A percentile compares a stretch with the other conserved stretches of the same genome.
These are phyloP conservation scores for Ascochyta pisi DNA, from an alignment of 2,329 filamentous ascomycete genomes.

Conservation along the genomic window DNA sequence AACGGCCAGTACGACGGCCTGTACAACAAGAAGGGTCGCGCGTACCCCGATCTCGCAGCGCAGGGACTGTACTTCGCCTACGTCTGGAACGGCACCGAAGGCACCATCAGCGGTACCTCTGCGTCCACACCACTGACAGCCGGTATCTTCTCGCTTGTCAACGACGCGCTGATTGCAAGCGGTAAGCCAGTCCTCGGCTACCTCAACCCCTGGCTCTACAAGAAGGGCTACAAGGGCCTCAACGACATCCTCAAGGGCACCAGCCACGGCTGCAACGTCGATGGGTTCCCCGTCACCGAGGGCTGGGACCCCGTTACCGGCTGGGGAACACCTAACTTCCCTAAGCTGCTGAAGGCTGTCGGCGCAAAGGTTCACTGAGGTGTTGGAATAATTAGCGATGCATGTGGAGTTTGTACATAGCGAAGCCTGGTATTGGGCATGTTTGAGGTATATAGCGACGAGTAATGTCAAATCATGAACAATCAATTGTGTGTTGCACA, in stretches of 20 bases:
- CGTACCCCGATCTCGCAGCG: slow-evolving; percentile 68
- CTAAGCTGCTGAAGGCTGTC: slow-evolving; percentile 35
- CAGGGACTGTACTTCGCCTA: slow-evolving; percentile 61
- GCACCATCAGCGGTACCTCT: slow-evolving; percentile 58
- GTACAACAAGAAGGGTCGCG: slow-evolving; percentile 62
- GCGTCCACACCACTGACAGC: slow-evolving; percentile 66
- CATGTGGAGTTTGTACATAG: slow-evolving; percentile 4
- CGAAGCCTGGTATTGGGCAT: neutral
- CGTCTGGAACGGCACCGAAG: slow-evolving; percentile 51
- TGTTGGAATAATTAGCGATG: neutral
- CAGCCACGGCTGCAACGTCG: slow-evolving; percentile 48
- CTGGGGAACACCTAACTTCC: slow-evolving; percentile 44
- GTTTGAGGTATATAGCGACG: slow-evolving; percentile 6
- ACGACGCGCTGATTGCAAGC: slow-evolving; percentile 63
- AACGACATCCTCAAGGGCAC: slow-evolving; percentile 56
- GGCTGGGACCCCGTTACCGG: slow-evolving; percentile 51
- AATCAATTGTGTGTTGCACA: neutral
- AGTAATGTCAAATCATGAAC: slow-evolving; percentile 18
- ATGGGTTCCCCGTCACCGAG: slow-evolving; percentile 44
- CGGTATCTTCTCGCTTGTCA: slow-evolving; percentile 66
- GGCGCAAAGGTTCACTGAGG: slow-evolving; percentile 23
- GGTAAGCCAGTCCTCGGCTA: slow-evolving; percentile 62
- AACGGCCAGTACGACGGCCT: slow-evolving; percentile 56
- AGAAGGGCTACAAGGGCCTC: slow-evolving; percentile 55
- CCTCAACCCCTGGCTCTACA: slow-evolving; percentile 68